phyloP scores from a whole-genome alignment of 2,329 filamentous ascomycete genomes.

The Phialocephala sp. region DNA sequence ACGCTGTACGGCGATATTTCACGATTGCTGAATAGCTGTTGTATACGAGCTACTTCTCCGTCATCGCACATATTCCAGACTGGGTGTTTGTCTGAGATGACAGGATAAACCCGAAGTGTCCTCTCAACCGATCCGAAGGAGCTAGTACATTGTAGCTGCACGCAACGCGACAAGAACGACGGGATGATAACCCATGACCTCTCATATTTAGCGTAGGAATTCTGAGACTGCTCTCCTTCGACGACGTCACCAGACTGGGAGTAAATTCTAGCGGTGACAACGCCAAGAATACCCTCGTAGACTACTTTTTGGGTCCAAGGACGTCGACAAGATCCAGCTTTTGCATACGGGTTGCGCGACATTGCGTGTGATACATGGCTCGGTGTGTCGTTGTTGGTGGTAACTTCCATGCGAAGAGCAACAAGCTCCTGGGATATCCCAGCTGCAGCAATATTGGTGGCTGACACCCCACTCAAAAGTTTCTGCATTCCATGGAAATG shows the following conservation, averaged over 20 bases:
- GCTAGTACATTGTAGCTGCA: background rate
- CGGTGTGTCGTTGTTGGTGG: background rate
- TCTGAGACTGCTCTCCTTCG: background rate
- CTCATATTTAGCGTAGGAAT: background rate
- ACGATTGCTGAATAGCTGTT: constrained; percentile 1
- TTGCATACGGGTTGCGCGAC: background rate
- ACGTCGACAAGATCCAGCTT: background rate
- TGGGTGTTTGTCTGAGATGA: constrained; percentile 1
- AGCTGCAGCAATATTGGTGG: background rate
- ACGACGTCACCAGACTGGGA: background rate
- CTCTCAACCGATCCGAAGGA: constrained; percentile 10
- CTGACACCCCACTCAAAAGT: background rate
- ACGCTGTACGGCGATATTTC: constrained; percentile 11
- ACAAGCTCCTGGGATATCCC: background rate
- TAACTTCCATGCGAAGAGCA: background rate
- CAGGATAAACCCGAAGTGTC: background rate
- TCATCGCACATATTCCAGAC: background rate
- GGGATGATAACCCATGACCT: constrained; percentile 13
- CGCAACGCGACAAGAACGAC: constrained; percentile 16
- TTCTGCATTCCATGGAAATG: background rate
- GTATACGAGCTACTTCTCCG: background rate
- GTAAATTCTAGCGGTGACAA: background rate
- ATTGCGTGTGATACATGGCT: background rate
- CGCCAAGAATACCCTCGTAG: background rate
- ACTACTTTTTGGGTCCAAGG: background rate